phyloP scores from a whole-genome alignment of 148 eudicot genomes.

The Drosera capensis region DNA sequence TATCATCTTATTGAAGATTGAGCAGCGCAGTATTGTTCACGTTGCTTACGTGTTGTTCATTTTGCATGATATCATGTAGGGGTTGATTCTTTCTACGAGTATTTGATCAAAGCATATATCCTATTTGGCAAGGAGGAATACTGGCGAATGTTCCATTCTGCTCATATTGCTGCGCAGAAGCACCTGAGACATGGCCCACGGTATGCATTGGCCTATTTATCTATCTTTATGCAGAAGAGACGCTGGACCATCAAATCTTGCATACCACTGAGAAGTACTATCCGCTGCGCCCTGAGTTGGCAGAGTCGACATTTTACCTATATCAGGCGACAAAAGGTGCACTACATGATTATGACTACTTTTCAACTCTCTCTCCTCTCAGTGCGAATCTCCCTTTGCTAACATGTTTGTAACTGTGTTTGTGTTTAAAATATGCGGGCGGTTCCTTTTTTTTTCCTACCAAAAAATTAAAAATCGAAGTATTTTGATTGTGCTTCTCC shows the following conservation, averaged over 20 bases:
- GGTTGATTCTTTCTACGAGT: slow-evolving; percentile 93
- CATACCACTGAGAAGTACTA: slow-evolving; percentile 97
- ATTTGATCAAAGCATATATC: slow-evolving; percentile 77
- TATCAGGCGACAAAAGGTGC: slow-evolving; percentile 93
- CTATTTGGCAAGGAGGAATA: slow-evolving; percentile 85
- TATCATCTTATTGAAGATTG: too few species aligned
- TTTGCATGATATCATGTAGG: slow-evolving; percentile 25
- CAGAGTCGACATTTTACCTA: slow-evolving; percentile 87
- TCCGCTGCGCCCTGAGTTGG: slow-evolving; percentile 94
- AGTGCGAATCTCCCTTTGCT: too few species aligned
- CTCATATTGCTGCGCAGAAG: slow-evolving; percentile 84
- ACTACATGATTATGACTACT: too few species aligned
- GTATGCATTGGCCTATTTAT: too few species aligned
- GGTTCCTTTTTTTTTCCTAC: too few species aligned
- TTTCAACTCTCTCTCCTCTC: too few species aligned
- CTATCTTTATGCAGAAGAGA: too few species aligned
- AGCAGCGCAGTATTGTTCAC: too few species aligned
- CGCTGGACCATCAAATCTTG: slow-evolving; percentile 79
- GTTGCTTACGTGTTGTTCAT: slow-evolving; percentile 7
- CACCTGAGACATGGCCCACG: slow-evolving; percentile 93
- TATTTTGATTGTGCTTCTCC: too few species aligned
- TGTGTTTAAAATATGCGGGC: too few species aligned
- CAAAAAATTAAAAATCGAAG: too few species aligned
- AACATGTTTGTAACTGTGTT: too few species aligned
- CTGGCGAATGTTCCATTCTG: slow-evolving; percentile 98